These are phyloP conservation scores for Metrosideros polymorpha DNA, from an alignment of 441 rosid genomes.

Conservation along the genomic window DNA sequence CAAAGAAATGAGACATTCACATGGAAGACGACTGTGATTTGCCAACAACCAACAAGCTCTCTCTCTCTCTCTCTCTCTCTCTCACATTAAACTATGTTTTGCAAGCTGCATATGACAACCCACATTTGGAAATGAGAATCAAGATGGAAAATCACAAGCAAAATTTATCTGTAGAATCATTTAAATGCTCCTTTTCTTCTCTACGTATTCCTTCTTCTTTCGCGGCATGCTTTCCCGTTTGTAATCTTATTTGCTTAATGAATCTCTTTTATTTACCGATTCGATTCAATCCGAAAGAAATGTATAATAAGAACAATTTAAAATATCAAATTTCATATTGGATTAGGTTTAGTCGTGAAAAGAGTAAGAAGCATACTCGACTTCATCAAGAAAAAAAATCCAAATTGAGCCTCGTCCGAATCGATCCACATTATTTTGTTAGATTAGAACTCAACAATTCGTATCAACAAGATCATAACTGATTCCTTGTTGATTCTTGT, in stretches of 20 bases:
- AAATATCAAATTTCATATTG: neutral
- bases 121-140: neutral
- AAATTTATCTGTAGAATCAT: neutral
- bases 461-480: neutral
- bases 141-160: neutral
- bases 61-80: neutral
- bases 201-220: neutral
- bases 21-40: neutral
- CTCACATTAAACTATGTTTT: neutral
- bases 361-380: neutral
- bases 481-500: neutral
- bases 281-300: neutral
- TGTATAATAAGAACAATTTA: neutral
- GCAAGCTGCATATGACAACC: neutral
- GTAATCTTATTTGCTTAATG: neutral
- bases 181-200: neutral
- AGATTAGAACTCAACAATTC: neutral
- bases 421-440: neutral
- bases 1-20: neutral
- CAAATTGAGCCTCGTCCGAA: neutral
- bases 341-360: neutral
- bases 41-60: neutral
- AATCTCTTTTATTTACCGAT: neutral
- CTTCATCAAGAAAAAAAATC: neutral
- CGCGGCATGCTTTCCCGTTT: neutral